A percentile compares a stretch with the other conserved stretches of the same genome.
Evolutionary conservation across 1,139 yeast species (phyloP).

Genomic region (Zygosaccharomyces sapae): DNA sequence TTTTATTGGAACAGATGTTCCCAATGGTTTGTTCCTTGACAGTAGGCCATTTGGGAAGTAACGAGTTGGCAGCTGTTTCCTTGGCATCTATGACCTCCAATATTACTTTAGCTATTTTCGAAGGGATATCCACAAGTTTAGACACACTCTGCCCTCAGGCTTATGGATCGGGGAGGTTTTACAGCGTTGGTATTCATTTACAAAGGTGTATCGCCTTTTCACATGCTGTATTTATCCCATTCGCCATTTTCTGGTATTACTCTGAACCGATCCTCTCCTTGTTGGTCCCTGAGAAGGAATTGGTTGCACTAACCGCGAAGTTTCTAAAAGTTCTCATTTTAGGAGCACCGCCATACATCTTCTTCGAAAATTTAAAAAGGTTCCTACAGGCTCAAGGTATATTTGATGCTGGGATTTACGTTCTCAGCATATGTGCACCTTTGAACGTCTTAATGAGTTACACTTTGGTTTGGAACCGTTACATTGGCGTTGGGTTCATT

Average conservation of each 20-base stretch:
- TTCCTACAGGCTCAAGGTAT: slow-evolving; percentile 89
- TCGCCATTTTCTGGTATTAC: slow-evolving; percentile 62
- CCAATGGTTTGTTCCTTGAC: slow-evolving; percentile 67
- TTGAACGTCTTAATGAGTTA: slow-evolving; percentile 67
- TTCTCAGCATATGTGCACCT: slow-evolving; percentile 75
- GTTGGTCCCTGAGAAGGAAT: slow-evolving; percentile 50
- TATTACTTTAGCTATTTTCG: slow-evolving; percentile 76
- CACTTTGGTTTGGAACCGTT: slow-evolving; percentile 69
- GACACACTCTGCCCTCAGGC: slow-evolving; percentile 88
- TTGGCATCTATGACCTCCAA: slow-evolving; percentile 86
- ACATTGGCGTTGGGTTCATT: slow-evolving; percentile 56
- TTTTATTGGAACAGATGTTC: slow-evolving; percentile 66
- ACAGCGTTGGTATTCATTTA: slow-evolving; percentile 57
- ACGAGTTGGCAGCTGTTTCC: slow-evolving; percentile 75
- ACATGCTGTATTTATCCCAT: slow-evolving; percentile 53
- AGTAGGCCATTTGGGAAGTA: slow-evolving; percentile 69
- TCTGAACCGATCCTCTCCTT: slow-evolving; percentile 50
- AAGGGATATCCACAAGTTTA: slow-evolving; percentile 81
- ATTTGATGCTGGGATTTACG: slow-evolving; percentile 84
- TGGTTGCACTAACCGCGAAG: slow-evolving; percentile 57
- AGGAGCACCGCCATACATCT: slow-evolving; percentile 82
- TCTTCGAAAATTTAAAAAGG: slow-evolving; percentile 78
- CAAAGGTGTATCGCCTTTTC: slow-evolving; percentile 63
- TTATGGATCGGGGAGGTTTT: slow-evolving; percentile 64
- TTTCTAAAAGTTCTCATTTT: slow-evolving; percentile 62